Percentiles rank a stretch among this genome's conserved stretches.
Evolutionary conservation across 352 stramenopile genomes (phyloP).

Genomic region (Phytophthora nicotianae): DNA sequence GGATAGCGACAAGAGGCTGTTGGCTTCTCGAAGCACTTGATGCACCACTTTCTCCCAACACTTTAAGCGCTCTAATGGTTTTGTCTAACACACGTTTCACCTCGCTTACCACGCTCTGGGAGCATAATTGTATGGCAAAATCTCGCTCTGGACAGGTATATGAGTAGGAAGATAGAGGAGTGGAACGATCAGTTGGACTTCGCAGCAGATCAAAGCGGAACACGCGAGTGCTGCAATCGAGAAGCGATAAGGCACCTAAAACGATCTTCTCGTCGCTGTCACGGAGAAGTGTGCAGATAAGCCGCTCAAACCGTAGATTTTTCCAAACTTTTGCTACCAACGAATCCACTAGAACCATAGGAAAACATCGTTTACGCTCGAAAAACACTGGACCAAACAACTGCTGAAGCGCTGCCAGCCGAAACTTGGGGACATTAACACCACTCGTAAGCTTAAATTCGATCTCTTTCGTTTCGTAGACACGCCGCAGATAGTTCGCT

Average conservation of each 20-base stretch:
- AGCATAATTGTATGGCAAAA: slow-evolving; percentile 32
- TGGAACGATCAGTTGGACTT: background rate
- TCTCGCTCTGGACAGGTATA: slow-evolving; percentile 13
- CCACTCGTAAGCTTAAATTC: slow-evolving; percentile 47
- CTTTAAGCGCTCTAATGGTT: slow-evolving; percentile 33
- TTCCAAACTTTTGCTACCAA: slow-evolving; percentile 37
- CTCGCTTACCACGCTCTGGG: slow-evolving; percentile 18
- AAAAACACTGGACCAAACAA: slow-evolving; percentile 40
- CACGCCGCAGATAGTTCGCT: slow-evolving; percentile 17
- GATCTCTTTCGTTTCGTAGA: slow-evolving; percentile 47
- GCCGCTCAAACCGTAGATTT: slow-evolving; percentile 29
- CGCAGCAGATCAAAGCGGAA: slow-evolving; percentile 33
- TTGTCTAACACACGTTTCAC: slow-evolving; percentile 31
- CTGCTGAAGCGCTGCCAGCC: slow-evolving; percentile 40
- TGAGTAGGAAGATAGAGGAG: background rate
- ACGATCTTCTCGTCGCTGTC: slow-evolving; percentile 50
- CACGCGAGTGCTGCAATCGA: slow-evolving; percentile 47
- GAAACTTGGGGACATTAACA: slow-evolving; percentile 43
- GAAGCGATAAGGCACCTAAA: slow-evolving; percentile 34
- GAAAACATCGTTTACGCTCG: slow-evolving; percentile 34
- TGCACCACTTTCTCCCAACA: slow-evolving; percentile 32
- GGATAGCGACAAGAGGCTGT: slow-evolving; percentile 22
- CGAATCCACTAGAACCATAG: slow-evolving; percentile 31
- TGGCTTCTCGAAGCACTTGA: slow-evolving; percentile 27
- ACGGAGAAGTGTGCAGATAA: slow-evolving; percentile 34